Base-by-base conservation (phyloP, 768 basidiomycete species). In the Termitomyces sp. region DNA sequence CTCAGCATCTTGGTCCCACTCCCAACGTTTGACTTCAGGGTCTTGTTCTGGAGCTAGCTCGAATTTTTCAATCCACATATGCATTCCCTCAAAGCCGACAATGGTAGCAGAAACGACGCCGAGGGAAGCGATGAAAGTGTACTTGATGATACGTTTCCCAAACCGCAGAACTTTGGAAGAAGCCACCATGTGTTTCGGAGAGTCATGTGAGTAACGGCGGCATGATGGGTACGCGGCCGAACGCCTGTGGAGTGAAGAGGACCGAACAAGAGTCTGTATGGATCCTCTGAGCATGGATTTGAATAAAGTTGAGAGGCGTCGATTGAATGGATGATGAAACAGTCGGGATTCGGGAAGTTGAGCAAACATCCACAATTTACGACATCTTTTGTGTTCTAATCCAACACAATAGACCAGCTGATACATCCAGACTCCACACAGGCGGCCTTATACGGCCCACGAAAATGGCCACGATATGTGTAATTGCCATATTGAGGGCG, bases 1-100 rank as follows among this genome's bases (percentile, higher is more conserved):
- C 51, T 84, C 84, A 17, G 73, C 73, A 44, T 85, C 82, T 3
- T 75, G 64, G 64, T 85, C 77, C 88, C 88, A 90, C 63, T 85
- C 81, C 83, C 84, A 90, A 56, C 71, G 74, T 45, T 70, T 71
- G 15, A 71, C 71, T 44, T 85, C 83, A 38, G 74, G 68, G 59
- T 89, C 84, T 41, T 60, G 59, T 48, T 84, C 78, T 12, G 76
- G 64, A 10, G 70, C 64, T 54, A 76, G 65, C 56, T 75, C 79
- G 37, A 79, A 69, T 32, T 77, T 73, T 67, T 90, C 88, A 15
- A 87, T 83, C 75, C 79, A 89, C 48, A 79, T 59, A 61, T 90
- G 88, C 7, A 77, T 67, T 15, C 71, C 77, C 59, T 83, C 83
- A 60, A 77, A 84, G n/a, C 71, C 74, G 0, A 77, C 68, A 57